phyloP scores from a whole-genome alignment of 1,284 basidiomycete genomes.

The Moniliophthora roreri region DNA sequence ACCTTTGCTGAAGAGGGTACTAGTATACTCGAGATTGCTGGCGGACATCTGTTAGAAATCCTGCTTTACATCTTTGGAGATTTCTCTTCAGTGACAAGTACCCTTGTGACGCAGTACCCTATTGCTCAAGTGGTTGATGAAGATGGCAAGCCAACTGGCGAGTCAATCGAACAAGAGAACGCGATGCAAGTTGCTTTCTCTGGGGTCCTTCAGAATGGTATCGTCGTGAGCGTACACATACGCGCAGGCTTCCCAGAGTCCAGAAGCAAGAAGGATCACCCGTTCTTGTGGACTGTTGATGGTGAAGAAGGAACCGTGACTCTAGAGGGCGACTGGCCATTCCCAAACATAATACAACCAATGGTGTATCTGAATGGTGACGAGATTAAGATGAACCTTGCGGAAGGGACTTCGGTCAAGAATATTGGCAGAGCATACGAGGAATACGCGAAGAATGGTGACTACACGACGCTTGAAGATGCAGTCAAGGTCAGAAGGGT shows the following conservation, averaged over 20 bases:
- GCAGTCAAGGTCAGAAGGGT: slow-evolving; percentile 28
- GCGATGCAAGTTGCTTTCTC: slow-evolving; percentile 29
- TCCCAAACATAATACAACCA: slow-evolving; percentile 22
- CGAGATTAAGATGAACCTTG: slow-evolving; percentile 17
- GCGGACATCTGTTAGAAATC: slow-evolving; percentile 30
- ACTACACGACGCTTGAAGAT: slow-evolving; percentile 33
- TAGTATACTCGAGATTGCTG: slow-evolving; percentile 25
- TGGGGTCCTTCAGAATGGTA: slow-evolving; percentile 28
- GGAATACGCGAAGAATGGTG: slow-evolving; percentile 24
- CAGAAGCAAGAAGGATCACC: slow-evolving; percentile 18
- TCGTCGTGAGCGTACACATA: slow-evolving; percentile 26
- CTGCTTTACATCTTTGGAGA: slow-evolving; percentile 29
- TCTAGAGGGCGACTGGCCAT: slow-evolving; percentile 17
- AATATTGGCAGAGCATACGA: slow-evolving; percentile 23
- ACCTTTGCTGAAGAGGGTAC: slow-evolving; percentile 19
- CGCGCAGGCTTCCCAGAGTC: slow-evolving; percentile 25
- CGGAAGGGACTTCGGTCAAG: slow-evolving; percentile 9
- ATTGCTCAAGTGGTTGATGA: slow-evolving; percentile 25
- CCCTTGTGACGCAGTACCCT: slow-evolving; percentile 25
- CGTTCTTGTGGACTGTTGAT: slow-evolving; percentile 34
- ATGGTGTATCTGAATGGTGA: slow-evolving; percentile 29
- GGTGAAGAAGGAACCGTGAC: slow-evolving; percentile 34
- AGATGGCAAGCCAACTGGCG: slow-evolving; percentile 24
- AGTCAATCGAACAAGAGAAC: slow-evolving; percentile 18
- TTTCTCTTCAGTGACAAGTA: slow-evolving; percentile 29